Conservation (phyloP, 495 filamentous ascomycete species). For the Xylaria telfairii region DNA sequence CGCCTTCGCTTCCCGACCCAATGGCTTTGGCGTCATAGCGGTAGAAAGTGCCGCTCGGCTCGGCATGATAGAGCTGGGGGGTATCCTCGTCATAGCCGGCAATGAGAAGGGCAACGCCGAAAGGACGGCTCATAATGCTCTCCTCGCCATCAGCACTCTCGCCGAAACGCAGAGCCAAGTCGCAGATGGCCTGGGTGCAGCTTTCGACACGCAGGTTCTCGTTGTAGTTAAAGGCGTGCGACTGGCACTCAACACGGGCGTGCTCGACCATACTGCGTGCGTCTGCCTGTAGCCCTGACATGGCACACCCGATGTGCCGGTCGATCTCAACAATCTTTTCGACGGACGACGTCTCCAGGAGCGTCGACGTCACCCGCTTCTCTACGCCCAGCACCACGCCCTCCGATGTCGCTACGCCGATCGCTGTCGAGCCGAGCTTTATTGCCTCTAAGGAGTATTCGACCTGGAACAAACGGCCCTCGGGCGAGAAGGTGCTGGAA, state of each 20-base stretch:
- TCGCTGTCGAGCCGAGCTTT: constrained; percentile 97
- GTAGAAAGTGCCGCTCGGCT: constrained; percentile 97
- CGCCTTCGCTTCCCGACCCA: constrained; percentile 93
- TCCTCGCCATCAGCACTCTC: constrained; percentile 98
- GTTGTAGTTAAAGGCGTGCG: constrained; percentile 95
- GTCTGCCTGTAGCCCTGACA: constrained; percentile 96
- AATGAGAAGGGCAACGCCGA: constrained; percentile 95
- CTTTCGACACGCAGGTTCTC: constrained; percentile 93
- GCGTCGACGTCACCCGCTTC: constrained; percentile 96
- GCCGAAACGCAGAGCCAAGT: constrained; percentile 93
- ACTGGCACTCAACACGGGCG: constrained; percentile 95
- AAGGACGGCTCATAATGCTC: constrained; percentile 96
- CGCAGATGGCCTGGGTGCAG: constrained; percentile 98
- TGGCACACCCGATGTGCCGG: constrained; percentile 96
- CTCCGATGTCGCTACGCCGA: constrained; percentile 91
- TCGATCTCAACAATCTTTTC: constrained; percentile 99
- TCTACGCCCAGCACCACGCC: constrained; percentile 97
- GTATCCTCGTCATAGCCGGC: constrained; percentile 98
- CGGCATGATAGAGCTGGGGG: constrained; percentile 95
- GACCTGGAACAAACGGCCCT: constrained; percentile 99
- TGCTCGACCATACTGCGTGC: constrained; percentile 96
- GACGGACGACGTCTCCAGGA: constrained; percentile 95
- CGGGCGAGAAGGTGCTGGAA: constrained; percentile 95
- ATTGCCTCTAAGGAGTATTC: constrained; percentile 99
- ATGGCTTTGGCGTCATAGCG: constrained; percentile 99